Conservation (phyloP, 225 moss, liverwort and hornwort genomes). For the Bryoerythrophyllum caledonicum region DNA sequence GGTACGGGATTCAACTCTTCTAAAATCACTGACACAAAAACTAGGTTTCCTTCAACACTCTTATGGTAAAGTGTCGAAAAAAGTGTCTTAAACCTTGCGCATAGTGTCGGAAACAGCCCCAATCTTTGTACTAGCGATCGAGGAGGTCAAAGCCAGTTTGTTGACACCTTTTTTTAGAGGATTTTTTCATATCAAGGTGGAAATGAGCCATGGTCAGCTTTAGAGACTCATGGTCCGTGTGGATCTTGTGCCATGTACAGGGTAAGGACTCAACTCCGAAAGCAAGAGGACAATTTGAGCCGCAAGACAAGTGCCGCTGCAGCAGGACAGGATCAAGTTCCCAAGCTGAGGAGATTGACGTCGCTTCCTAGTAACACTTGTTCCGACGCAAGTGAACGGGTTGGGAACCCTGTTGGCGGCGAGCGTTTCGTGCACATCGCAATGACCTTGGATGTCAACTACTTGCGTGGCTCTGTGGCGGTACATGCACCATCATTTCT, state of each 20-base stretch:
- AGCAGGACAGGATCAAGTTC: constrained; percentile 6
- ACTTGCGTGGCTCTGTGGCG: constrained; percentile 44
- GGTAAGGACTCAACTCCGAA: constrained; percentile 1
- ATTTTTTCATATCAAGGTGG: too few relatives aligned
- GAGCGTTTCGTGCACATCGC: constrained; percentile 35
- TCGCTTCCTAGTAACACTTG: constrained; percentile 27
- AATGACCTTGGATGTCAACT: constrained; percentile 45
- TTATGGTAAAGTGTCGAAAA: too few relatives aligned
- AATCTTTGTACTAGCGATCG: too few relatives aligned
- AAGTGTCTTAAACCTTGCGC: too few relatives aligned
- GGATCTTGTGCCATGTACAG: background rate
- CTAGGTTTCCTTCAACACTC: too few relatives aligned
- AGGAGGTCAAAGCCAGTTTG: too few relatives aligned
- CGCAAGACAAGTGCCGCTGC: background rate
- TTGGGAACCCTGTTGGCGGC: constrained; percentile 18
- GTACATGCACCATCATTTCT: background rate
- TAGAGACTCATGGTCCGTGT: background rate
- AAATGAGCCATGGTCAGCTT: too few relatives aligned
- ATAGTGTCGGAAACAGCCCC: too few relatives aligned
- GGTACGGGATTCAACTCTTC: background rate
- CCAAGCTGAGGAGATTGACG: constrained; percentile 27
- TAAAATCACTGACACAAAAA: too few relatives aligned
- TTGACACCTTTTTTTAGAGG: too few relatives aligned
- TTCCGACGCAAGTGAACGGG: background rate
- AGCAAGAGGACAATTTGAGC: background rate